Evolutionary conservation across 352 stramenopile genomes (phyloP).

Genomic region (Stramenopiles sp.): DNA sequence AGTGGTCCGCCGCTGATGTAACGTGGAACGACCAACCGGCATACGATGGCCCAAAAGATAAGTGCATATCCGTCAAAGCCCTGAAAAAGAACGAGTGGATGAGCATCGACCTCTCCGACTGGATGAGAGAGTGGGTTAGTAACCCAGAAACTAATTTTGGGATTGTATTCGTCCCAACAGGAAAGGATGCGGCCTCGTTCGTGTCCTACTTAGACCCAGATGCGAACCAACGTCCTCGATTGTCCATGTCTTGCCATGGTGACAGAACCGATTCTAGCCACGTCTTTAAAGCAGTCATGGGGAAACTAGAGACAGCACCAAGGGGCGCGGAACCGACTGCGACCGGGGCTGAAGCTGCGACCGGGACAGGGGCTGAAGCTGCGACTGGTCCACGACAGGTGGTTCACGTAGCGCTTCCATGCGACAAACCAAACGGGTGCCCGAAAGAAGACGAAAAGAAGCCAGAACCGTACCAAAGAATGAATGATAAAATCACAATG

Average conservation of each 20-base stretch:
- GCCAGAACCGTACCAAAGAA: neutral
- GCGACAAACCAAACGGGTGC: neutral
- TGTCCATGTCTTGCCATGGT: neutral
- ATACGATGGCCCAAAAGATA: neutral
- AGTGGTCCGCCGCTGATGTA: neutral
- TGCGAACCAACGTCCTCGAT: neutral
- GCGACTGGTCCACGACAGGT: neutral
- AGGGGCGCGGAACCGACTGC: neutral
- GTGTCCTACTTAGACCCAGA: neutral
- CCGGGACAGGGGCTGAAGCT: neutral
- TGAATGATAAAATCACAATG: neutral
- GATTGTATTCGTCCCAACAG: neutral
- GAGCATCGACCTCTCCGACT: neutral
- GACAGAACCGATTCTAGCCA: neutral
- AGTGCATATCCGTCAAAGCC: neutral
- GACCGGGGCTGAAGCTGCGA: neutral
- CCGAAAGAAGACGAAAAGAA: neutral
- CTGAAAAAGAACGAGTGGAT: neutral
- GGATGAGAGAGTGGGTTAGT: neutral
- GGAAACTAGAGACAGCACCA: neutral
- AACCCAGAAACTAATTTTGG: neutral
- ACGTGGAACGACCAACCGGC: neutral
- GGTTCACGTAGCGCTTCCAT: neutral
- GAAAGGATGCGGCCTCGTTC: neutral
- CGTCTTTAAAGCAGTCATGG: slow-evolving; percentile 7